Percentiles rank a stretch among this genome's conserved stretches.
Conservation (phyloP, 2,329 filamentous ascomycete genomes). For the Aureobasidium zeae region DNA sequence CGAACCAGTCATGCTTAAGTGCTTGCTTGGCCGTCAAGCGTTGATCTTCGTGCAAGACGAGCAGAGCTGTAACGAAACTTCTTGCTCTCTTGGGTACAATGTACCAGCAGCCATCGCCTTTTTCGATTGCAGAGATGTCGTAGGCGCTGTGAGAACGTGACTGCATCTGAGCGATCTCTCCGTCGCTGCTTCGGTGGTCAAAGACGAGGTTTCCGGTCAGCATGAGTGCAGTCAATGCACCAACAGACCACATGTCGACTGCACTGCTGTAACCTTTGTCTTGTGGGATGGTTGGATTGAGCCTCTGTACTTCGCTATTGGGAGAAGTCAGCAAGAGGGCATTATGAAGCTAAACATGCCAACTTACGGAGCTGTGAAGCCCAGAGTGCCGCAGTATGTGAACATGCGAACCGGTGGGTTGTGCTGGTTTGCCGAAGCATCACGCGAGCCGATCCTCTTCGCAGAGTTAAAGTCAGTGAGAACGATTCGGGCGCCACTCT, state of each 20-base stretch:
- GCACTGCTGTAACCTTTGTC: conserved; percentile 46
- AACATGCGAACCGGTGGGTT: conserved; percentile 39
- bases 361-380: conserved; percentile 51
- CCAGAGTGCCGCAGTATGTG: conserved; percentile 45
- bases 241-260: conserved; percentile 56
- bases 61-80: conserved; percentile 44
- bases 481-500: conserved; percentile 43
- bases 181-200: conserved; percentile 23
- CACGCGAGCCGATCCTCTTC: conserved; percentile 28
- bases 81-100: conserved; percentile 27
- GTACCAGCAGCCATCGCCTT: conserved; percentile 34
- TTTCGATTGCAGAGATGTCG: conserved; percentile 38
- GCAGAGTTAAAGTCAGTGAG: conserved; percentile 54
- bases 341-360: neutral
- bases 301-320: conserved; percentile 30
- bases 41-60: conserved; percentile 40
- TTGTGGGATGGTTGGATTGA: conserved; percentile 23
- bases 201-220: conserved; percentile 43
- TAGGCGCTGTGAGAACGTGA: conserved; percentile 30
- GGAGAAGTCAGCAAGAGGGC: neutral
- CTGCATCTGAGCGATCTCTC: conserved; percentile 24
- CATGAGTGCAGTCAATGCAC: conserved; percentile 44
- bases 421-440: conserved; percentile 18
- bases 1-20: conserved; percentile 48
- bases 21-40: conserved; percentile 48